A percentile compares a stretch with the other conserved stretches of the same genome.
Evolutionary conservation across 2,329 filamentous ascomycete species (phyloP).

Genomic region (Pyrenophora tritici-repentis): DNA sequence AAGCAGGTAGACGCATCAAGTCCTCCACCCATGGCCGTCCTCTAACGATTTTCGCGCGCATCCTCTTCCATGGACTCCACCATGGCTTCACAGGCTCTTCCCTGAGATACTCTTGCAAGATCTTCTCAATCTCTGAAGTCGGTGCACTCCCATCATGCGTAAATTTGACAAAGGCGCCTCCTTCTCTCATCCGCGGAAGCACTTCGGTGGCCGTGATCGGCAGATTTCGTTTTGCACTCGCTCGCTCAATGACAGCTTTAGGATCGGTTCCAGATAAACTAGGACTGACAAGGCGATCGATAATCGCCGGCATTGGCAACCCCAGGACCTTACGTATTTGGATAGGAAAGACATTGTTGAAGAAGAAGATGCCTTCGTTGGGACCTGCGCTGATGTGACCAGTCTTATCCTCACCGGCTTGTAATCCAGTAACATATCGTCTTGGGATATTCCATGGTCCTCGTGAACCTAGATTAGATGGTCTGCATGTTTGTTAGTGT

Average conservation of each 20-base stretch:
- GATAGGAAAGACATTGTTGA: conserved; percentile 89
- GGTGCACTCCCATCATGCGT: conserved; percentile 57
- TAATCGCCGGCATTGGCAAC: conserved; percentile 57
- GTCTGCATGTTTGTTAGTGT: conserved; percentile 22
- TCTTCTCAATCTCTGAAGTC: conserved; percentile 62
- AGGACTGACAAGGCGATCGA: conserved; percentile 59
- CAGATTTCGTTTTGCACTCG: conserved; percentile 63
- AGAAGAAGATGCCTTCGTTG: conserved; percentile 84
- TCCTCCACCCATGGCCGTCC: conserved; percentile 95
- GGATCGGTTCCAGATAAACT: conserved; percentile 62
- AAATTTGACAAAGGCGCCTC: conserved; percentile 92
- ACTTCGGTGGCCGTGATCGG: conserved; percentile 78
- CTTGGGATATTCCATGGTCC: conserved; percentile 12
- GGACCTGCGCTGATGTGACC: conserved; percentile 79
- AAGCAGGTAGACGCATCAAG: conserved; percentile 78
- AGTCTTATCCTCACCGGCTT: conserved; percentile 66
- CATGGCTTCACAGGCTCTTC: conserved; percentile 79
- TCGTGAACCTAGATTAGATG: neutral
- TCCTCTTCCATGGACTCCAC: conserved; percentile 82
- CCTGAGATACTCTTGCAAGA: conserved; percentile 66
- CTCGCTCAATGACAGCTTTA: conserved; percentile 58
- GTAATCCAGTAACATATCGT: conserved; percentile 41
- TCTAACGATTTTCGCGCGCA: conserved; percentile 74
- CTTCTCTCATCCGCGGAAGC: conserved; percentile 83
- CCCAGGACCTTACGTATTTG: conserved; percentile 68